Evolutionary conservation across 208 protist species (phyloP), one percentile per base, ranked within the genome.

Genomic region (Trypanosoma avium): DNA sequence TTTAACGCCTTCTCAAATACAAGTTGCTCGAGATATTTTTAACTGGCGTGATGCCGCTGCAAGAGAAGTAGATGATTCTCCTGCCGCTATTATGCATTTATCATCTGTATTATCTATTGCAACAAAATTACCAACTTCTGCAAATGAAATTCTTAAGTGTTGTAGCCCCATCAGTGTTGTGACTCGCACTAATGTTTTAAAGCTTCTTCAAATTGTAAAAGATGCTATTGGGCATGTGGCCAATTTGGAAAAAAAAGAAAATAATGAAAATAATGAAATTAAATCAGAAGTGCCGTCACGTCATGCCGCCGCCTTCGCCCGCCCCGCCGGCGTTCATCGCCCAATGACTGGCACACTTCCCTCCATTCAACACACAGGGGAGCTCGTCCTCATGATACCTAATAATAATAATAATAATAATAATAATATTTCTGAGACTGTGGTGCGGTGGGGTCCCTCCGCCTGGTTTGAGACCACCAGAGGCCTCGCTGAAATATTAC

Each of bases 11-110:
- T 61, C 76, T 27, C 89, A 95, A 73, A 57, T 86, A 55, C 48
- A 58, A 15, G 82, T 95, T 7, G 85, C 81, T 27, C 64, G 76
- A 32, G 75, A 83, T 8, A 55, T 95, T 9, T 95, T 88, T 68
- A 93, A 95, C 73, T 95, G 89, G 86, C 73, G 89, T 27, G 89
- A 95, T 59, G 56, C 56, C 24, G 86, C 78, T 0, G 89, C 89
- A 9, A 79, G 89, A 30, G 79, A 84, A 27, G 86, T 81, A 26
- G 89, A 95, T 63, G 89, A 95, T 72, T 93, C 86, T 0, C 89
- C 89, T 3, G 61, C 80, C 15, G 86, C 89, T n/a, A 82, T 95
- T 13, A 69, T 93, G 60, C 86, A 93, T 61, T 58, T 88, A 1
- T 90, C 86, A 26, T 80, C 81, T 27, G 77, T 95, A 1, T 72